These are phyloP conservation scores for Plasmodium falciparum DNA, from an alignment of 169 alveolate genomes.

Conservation along the genomic window DNA sequence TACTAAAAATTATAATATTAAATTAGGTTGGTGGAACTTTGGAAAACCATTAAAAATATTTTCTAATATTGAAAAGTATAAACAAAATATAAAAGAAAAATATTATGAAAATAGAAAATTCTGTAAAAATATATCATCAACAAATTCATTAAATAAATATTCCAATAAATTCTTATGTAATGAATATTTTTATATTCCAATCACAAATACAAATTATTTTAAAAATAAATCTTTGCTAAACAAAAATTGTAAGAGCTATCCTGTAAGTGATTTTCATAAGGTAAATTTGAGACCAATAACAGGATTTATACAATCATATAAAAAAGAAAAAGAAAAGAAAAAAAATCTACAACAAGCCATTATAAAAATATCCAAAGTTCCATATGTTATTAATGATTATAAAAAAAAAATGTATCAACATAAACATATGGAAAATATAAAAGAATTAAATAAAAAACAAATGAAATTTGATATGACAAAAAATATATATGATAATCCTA, in stretches of 20 bases:
- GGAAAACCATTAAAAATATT: conserved; percentile 31
- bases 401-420: background rate
- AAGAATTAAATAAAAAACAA: background rate
- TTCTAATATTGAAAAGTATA: conserved; percentile 55
- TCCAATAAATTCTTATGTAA: conserved; percentile 42
- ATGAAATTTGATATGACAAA: conserved; percentile 5
- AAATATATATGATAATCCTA: background rate
- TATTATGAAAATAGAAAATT: conserved; percentile 46
- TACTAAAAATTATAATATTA: conserved; percentile 25
- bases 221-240: conserved; percentile 26
- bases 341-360: conserved; percentile 13
- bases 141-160: conserved; percentile 30
- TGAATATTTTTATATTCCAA: conserved; percentile 60
- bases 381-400: conserved; percentile 23
- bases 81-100: conserved; percentile 58
- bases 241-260: conserved; percentile 21
- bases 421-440: background rate
- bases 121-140: conserved; percentile 39
- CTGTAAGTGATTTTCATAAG: conserved; percentile 73
- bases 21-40: conserved; percentile 63
- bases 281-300: conserved; percentile 65
- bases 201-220: conserved; percentile 50
- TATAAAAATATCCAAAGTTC: conserved; percentile 31
- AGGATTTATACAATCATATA: conserved; percentile 69
- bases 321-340: conserved; percentile 34